Base-by-base conservation (phyloP, 2,329 filamentous ascomycete species). In the Mycosphaerelloides madeirae region DNA sequence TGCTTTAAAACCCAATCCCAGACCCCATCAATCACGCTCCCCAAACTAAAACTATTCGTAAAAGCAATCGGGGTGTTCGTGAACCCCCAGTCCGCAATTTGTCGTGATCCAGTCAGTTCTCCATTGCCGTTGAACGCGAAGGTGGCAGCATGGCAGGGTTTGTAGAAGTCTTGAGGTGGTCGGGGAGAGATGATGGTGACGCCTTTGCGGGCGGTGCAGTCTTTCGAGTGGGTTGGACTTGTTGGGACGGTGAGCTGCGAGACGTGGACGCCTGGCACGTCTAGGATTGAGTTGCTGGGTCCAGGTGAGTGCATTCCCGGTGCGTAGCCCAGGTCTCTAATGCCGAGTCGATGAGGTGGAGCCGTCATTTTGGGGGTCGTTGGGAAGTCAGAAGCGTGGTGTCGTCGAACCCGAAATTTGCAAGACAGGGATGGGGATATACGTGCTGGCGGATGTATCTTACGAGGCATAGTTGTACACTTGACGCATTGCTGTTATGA, bases 121-220 rank as follows among this genome's bases (percentile, higher is more conserved):
- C 81, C 80, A 35, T 74, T 75, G 43, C 80, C 80, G 53, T 84
- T 84, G 67, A 84, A 81, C 48, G 74, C 72, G 63, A 81, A 82
- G 37, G 67, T 61, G 8, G 67, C 68, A 2, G 69, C 67, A 43
- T 69, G 69, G 45, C 66, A 69, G 3, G 65, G 69, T 28, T 63
- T 60, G 43, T 65, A 53, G 50, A 68, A 70, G 56, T 65, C 69
- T 45, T 69, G 63, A 31, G 60, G 61, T 8, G 49, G 45, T 6
- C 68, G 66, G 0, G 70, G 69, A 1, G 71, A 59, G 43, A 73
- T 71, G 18, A 67, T 65, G 0, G 70, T 73, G 0, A 72, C 57
- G 13, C 70, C 70, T 3, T 69, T 73, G 46, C 67, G 68, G 50
- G 61, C 44, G 57, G 41, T 63, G 12, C 38, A 45, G 8, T 35